Evolutionary conservation across 2,329 filamentous ascomycete genomes (phyloP), one percentile per base, ranked within the genome.

Genomic region (Sporothrix mexicana): DNA sequence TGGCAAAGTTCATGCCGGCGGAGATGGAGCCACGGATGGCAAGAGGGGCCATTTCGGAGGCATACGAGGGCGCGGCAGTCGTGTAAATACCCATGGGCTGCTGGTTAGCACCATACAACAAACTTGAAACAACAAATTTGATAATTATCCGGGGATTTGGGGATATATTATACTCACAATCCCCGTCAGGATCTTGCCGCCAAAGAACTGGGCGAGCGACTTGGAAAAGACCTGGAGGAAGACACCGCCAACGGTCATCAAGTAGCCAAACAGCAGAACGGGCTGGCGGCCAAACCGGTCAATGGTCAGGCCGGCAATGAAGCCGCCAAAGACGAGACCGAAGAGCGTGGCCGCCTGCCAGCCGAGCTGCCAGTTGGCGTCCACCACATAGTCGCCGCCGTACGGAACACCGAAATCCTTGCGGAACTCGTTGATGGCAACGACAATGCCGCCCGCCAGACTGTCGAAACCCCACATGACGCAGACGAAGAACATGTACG

Each of bases 291-390:
- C 79, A 30, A 79, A 76, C 73, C 75, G 77, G 72, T 80, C 79
- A 64, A 78, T 77, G 23, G 79, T 68, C 71, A 77, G 73, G 30
- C 78, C 78, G 47, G 77, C 77, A 61, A 77, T 59, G 25, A 74
- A 45, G 61, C 74, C 74, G 43, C 70, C 74, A 20, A 68, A 70
- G 5, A 75, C 61, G 1, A 64, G n/a, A 51, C 1, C 75, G 10
- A 67, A 67, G 2, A 67, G 45, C 8, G 64, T 67, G 45, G 64
- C 82, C n/a, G 81, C 83, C 17, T 80, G 79, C 73, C 82, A 84
- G 4, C 80, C 81, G 17, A 79, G 78, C 73, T 84, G 81, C 82
- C 82, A 84, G 41, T 80, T 78, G 15, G 82, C 79, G 30, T 79
- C 76, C 7, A 83, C 75, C 7, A 82, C 81, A 76, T 80, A 83